phyloP scores from a whole-genome alignment of 768 basidiomycete genomes.

The Lactarius evosmus region DNA sequence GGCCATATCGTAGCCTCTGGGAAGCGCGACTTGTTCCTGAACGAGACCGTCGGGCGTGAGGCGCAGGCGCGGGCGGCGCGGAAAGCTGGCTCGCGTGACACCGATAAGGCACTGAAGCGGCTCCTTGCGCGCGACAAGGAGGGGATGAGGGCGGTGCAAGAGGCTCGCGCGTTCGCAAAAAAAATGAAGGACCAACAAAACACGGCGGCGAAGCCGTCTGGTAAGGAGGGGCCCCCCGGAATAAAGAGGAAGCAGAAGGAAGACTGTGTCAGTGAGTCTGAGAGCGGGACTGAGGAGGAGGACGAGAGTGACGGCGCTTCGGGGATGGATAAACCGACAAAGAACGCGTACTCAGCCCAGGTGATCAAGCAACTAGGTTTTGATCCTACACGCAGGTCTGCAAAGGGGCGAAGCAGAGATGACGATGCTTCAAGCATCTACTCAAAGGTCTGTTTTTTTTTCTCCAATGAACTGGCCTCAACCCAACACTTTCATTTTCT shows the following conservation, averaged over 20 bases:
- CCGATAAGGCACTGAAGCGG: conserved; percentile 57
- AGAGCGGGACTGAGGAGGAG: conserved; percentile 24
- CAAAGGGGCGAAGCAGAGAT: conserved; percentile 40
- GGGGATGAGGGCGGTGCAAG: conserved; percentile 62
- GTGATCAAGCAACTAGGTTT: conserved; percentile 75
- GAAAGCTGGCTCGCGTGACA: conserved; percentile 51
- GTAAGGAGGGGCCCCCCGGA: conserved; percentile 23
- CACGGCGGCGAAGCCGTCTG: conserved; percentile 23
- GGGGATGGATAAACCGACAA: conserved; percentile 30
- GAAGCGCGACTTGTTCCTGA: conserved; percentile 46
- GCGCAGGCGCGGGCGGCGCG: conserved; percentile 76
- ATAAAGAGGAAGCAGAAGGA: conserved; percentile 28
- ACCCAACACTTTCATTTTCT: background rate
- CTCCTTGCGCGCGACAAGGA: conserved; percentile 64
- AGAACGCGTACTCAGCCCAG: conserved; percentile 58
- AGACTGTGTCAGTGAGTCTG: conserved; percentile 22
- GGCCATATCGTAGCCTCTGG: conserved; percentile 67
- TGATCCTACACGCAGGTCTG: conserved; percentile 63
- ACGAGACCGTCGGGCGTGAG: conserved; percentile 75
- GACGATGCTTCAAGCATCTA: conserved; percentile 39
- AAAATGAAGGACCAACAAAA: conserved; percentile 30
- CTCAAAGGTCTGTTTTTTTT: conserved; percentile 50
- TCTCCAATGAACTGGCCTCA: background rate
- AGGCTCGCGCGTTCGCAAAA: conserved; percentile 49
- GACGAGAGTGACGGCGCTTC: conserved; percentile 10